Evolutionary conservation across 495 filamentous ascomycete species (phyloP), one percentile per base, ranked within the genome.

Genomic region (Lepraria neglecta): DNA sequence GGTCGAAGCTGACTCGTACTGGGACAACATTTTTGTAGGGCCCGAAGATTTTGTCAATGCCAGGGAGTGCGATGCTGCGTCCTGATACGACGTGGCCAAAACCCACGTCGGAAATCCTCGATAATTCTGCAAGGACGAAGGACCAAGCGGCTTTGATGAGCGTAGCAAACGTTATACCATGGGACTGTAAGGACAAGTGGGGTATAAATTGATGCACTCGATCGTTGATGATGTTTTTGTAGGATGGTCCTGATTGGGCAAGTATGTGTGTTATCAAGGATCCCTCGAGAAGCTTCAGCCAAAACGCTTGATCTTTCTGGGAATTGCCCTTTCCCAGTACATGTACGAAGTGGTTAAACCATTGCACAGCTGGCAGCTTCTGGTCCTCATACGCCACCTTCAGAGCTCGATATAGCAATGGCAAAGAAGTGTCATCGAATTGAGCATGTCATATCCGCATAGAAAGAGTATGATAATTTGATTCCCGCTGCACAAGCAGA

Each of bases 361-460:
- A 80, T 4, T 74, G 74, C 12, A 78, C 65, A 12, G 69, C 67
- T 1, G 74, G 69, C 6, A 83, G 67, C 4, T 70, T 62, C 42
- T 74, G 70, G n/a, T 78, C 78, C 50, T 77, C 72, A 66, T 85
- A 87, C 0, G 74, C 74, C 21, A 74, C 72, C 42, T 80, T 73
- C 31, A 84, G 75, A 12, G 83, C 81, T 4, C 73, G 65, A 56
- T 88, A 77, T 19, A 89, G 80, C 38, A 76, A 76, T 0, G 86
- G 80, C 6, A 91, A 76, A 65, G 81, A 89, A 1, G 89, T 78
- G 42, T 85, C 87, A 64, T 90, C 87, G 66, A 87, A 91, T 59
- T 90, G 87, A 0, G 87, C 84, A 68, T 91, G 87, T 0, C 85
- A 89, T 6, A 90, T 76, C 5, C 85, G 78, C 54, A 91, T 75